Conservation (phyloP, 2,329 filamentous ascomycete species). For the Neonectria coccinea region DNA sequence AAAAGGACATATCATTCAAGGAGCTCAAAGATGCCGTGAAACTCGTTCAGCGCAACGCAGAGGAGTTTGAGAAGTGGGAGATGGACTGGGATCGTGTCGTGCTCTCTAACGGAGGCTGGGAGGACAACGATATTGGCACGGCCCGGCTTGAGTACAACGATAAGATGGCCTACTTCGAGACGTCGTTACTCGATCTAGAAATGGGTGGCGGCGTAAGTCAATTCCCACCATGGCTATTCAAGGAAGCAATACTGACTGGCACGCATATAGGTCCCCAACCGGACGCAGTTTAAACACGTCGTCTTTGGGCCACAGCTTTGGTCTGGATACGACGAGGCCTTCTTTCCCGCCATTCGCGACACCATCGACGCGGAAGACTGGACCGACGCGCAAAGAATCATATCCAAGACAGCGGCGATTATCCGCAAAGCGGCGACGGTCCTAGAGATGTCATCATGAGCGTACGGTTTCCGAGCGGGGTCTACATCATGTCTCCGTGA, state of each 20-base stretch:
- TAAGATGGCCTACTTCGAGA: constrained; percentile 84
- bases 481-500: constrained; percentile 21
- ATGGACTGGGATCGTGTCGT: constrained; percentile 80
- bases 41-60: constrained; percentile 62
- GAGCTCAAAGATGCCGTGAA: constrained; percentile 67
- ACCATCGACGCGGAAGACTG: constrained; percentile 79
- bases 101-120: constrained; percentile 78
- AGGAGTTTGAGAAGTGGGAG: constrained; percentile 81
- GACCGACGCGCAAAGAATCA: constrained; percentile 73
- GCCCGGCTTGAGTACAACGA: constrained; percentile 82
- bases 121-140: constrained; percentile 74
- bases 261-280: constrained; percentile 75
- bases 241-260: constrained; percentile 28
- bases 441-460: constrained; percentile 44
- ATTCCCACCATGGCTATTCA: not conserved
- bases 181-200: constrained; percentile 81
- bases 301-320: constrained; percentile 87
- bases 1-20: constrained; percentile 44
- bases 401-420: constrained; percentile 78
- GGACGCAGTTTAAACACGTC: constrained; percentile 94
- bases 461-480: constrained; percentile 36
- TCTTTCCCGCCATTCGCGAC: constrained; percentile 82
- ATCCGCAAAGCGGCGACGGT: constrained; percentile 68
- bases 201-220: constrained; percentile 77
- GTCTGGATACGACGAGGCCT: constrained; percentile 59